Evolutionary conservation across 768 basidiomycete species (phyloP), one percentile per base, ranked within the genome.

Genomic region (Pulveroboletus sp.): DNA sequence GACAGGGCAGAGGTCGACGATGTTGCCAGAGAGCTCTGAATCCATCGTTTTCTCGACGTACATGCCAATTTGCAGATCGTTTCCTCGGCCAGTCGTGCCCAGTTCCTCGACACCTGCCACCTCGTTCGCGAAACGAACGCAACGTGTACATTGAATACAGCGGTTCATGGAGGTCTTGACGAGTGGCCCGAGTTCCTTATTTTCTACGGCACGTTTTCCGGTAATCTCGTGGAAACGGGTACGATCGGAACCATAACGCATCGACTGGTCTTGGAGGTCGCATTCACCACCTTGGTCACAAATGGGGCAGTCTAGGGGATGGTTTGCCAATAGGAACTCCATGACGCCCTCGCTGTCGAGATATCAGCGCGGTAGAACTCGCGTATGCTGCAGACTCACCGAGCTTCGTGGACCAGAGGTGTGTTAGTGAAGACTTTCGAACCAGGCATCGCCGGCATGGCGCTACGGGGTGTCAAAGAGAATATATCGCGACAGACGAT

Each of bases 221-320:
- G 91, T 82, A 43, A 97, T 91, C 73, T 99, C 96, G 73, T 98
- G 96, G 82, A 97, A 97, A 37, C 96, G 86, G 1, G 92, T 87
- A 53, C 96, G 88, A 73, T 99, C 96, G 7, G 94, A 89, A 35
- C 96, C 96, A 63, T 98, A 99, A 46, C 95, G 87, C 93, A 98
- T 98, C 13, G 95, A 95, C 70, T 97, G 95, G 72, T 97, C 95
- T 74, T 98, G 95, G 8, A 97, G 80, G 68, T 97, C 94, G 68
- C 94, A 99, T 78, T 97, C 94, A 50, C 96, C 95, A 66, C 94
- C 95, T 71, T 98, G 94, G 67, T 99, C 96, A 62, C 96, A 99
- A 55, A 98, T 89, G 19, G 96, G 96, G 71, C 96, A 99, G 68
- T 99, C 96, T 48, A 99, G 79, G 2, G 96, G 96, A 63, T 99